Evolutionary conservation across 2,329 filamentous ascomycete species (phyloP), one percentile per base, ranked within the genome.

Genomic region (Aureobasidium vineae): DNA sequence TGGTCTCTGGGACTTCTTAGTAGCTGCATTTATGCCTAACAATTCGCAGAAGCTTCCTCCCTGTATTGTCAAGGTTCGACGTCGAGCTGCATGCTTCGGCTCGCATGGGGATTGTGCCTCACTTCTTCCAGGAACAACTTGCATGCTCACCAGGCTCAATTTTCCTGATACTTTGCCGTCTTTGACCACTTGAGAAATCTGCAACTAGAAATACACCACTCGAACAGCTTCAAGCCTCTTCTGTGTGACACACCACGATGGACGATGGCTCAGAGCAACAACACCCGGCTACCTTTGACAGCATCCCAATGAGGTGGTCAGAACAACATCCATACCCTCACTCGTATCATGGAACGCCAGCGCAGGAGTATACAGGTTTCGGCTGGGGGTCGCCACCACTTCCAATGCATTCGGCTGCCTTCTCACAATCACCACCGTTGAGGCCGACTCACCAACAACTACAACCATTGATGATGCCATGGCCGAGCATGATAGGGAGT

Each of bases 401-500:
- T 70, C 81, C 86, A 38, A 80, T 86, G 70, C 86, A 88, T 67
- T 76, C 81, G 38, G 78, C 70, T 61, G 70, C 71, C 79, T 67
- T 86, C 82, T 72, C 78, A 76, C 70, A 81, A 83, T 71, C 83
- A 86, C 71, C 82, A 85, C 70, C 84, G 84, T 85, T 68, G 65
- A 83, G 83, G 67, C 73, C 79, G 33, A 79, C 81, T 38, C 81
- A 81, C 67, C 80, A 80, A 68, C 85, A 86, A 69, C 79, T 90
- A 23, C 86, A 90, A 26, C 88, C 90, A 74, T 80, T 93, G 70
- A 88, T 91, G 72, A 90, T 90, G 80, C 87, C 88, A 54, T 96
- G 91, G 91, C 91, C 91, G 8, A 94, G 90, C 76, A 89, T 92
- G 84, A 81, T 94, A 75, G 90, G 89, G 53, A 90, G 89, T 70